Base-by-base conservation (phyloP, 1,139 yeast genomes). In the Pichia sp. region DNA sequence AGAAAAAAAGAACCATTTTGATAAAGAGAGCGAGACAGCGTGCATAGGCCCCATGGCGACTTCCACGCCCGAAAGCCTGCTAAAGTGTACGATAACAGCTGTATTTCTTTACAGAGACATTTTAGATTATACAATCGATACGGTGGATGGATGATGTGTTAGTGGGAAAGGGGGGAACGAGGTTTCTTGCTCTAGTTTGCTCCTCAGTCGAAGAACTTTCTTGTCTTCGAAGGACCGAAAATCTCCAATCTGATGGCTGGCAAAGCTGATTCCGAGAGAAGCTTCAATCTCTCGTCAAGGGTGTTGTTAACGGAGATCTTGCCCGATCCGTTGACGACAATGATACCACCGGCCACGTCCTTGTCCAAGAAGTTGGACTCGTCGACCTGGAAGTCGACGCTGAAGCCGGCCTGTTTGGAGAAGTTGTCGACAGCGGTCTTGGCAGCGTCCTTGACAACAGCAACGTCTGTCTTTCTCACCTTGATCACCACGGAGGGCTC, bases 271-370 rank as follows among this genome's bases (percentile, higher is more conserved):
- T 87, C 87, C 49, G 88, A 80, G 67, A 93, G 79, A 61, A 95
- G 76, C 67, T 84, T 81, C 69, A 93, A 81, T 74, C 99, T 88
- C 76, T 92, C 97, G 67, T 90, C 97, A 67, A 95, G 80, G 44
- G 99, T 92, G 76, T 93, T 93, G 74, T 89, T 79, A 57, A 93
- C 90, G 64, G 86, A 92, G 63, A 95, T 92, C 74, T 87, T 90
- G 55, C 96, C 96, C 41, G 81, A 70, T 46, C 80, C 80, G 68
- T 87, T 88, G 57, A 79, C 71, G 52, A 90, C 79, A 53, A 90
- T 72, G 52, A 85, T 90, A 67, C 99, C 99, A 59, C 99, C 99
- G 51, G 95, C 84, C 58, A 75, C 74, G 59, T 83, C 85, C 54
- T 82, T 78, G 60, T 76, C 75, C 69, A 90, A 78, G 69, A 71